A percentile compares a stretch with the other conserved stretches of the same genome.
These are phyloP conservation scores for Phaeoacremonium minimum DNA, from an alignment of 2,329 filamentous ascomycete genomes.

Conservation along the genomic window DNA sequence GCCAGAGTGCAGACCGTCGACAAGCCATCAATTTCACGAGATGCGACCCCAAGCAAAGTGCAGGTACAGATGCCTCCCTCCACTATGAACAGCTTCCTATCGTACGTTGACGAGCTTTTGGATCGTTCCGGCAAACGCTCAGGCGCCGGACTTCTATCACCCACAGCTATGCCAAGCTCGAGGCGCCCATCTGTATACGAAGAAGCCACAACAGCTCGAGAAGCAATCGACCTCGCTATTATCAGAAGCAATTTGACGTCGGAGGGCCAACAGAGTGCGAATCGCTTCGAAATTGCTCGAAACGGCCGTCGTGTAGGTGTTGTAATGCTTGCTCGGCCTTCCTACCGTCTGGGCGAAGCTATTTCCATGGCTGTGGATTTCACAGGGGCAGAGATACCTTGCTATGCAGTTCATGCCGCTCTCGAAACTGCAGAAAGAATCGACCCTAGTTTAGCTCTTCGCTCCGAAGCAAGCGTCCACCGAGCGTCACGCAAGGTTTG, in stretches of 20 bases:
- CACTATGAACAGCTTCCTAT: constrained; percentile 63
- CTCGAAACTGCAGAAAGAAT: constrained; percentile 86
- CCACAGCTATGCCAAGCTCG: constrained; percentile 55
- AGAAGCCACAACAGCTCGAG: constrained; percentile 63
- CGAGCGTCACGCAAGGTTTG: constrained; percentile 82
- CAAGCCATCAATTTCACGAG: constrained; percentile 17
- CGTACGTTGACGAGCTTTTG: constrained; percentile 73
- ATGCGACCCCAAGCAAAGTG: constrained; percentile 17
- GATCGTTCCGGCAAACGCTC: constrained; percentile 50
- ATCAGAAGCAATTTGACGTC: constrained; percentile 70
- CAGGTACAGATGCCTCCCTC: constrained; percentile 21
- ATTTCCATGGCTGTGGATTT: constrained; percentile 86
- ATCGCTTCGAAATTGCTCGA: constrained; percentile 90
- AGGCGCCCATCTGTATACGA: constrained; percentile 53
- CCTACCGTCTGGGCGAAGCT: constrained; percentile 84
- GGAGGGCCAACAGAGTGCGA: constrained; percentile 73
- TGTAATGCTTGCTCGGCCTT: constrained; percentile 80
- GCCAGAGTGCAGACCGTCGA: constrained; percentile 60
- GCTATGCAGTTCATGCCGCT: constrained; percentile 78
- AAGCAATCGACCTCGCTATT: constrained; percentile 88
- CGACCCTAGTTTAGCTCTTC: constrained; percentile 72
- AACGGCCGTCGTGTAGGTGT: constrained; percentile 90
- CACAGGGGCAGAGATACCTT: constrained; percentile 68
- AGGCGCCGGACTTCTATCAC: constrained; percentile 63
- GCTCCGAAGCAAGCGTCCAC: constrained; percentile 80